Evolutionary conservation across 2,329 filamentous ascomycete genomes (phyloP), one percentile per base, ranked within the genome.

Genomic region (Colletotrichum limetticola): DNA sequence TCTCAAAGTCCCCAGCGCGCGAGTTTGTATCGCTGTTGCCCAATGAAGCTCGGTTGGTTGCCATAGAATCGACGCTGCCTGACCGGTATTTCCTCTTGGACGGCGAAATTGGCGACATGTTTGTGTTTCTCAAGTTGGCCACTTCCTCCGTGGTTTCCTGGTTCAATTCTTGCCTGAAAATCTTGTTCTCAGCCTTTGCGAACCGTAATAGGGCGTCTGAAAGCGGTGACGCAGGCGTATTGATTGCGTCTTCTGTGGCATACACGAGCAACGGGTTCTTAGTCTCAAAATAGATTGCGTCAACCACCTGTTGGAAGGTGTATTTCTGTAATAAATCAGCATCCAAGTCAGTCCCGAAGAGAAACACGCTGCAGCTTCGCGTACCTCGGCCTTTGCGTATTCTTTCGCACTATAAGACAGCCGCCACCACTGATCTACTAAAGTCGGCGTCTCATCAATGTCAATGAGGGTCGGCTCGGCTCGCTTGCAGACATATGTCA

Each of bases 391-490:
- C 74, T 82, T 85, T 32, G 87, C 81, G n/a, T 87, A 85, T 60
- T 6, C 81, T 76, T 12, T 83, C 83, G 19, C 80, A 9, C 76
- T 14, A 74, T 86, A 88, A 46, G 84, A 81, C 58, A 90, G 80
- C 74, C 85, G 85, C 89, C 89, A 91, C 89, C 89, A 91, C 76
- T 90, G 88, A 65, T 89, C 87, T 19, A 74, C 74, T 4, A 78
- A 71, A 26, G 76, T 74, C 3, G 80, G 64, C 4, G 74, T 71
- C 37, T 81, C 83, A 1, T 80, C 82, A n/a, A 86, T 60, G 19
- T 87, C 84, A 62, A 86, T 84, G 37, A 86, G 76, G 63, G 85
- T 81, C 5, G 79, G 78, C 66, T 84, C 83, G 19, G 81, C 77
- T 49, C 85, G 82, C 70, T 82, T 83, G 75, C 88, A 89, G 42